These are phyloP conservation scores for Chaetomium globosum DNA, from an alignment of 2,329 filamentous ascomycete species.

Conservation along the genomic window DNA sequence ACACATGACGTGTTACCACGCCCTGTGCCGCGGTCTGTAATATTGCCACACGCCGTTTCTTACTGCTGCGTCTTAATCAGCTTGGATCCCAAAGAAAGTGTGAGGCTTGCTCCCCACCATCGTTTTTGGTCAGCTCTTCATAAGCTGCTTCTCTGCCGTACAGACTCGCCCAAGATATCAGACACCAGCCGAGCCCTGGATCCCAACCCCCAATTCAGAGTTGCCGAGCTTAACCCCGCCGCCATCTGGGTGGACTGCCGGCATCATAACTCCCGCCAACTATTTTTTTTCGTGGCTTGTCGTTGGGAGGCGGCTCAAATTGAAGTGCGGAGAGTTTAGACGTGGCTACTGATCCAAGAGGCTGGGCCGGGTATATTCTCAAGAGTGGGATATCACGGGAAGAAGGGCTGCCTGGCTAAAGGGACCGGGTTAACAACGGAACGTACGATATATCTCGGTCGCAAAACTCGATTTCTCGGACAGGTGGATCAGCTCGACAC, in stretches of 20 bases:
- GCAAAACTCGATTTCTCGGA: not conserved
- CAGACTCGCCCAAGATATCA: not conserved
- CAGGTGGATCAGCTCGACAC: not conserved
- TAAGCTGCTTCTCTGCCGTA: constrained; percentile 13
- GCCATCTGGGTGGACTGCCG: constrained; percentile 29
- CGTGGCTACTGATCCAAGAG: constrained; percentile 36
- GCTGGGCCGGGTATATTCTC: constrained; percentile 37
- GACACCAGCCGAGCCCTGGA: constrained; percentile 1
- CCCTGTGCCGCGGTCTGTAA: constrained; percentile 27
- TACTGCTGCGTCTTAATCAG: constrained; percentile 17
- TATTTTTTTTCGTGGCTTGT: constrained; percentile 37
- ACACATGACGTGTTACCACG: constrained; percentile 35
- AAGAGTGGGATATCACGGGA: constrained; percentile 30
- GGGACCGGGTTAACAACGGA: constrained; percentile 19
- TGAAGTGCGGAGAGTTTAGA: constrained; percentile 35
- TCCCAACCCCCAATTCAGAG: constrained; percentile 8
- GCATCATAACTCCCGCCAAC: constrained; percentile 31
- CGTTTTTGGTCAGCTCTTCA: constrained; percentile 12
- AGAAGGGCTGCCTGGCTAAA: constrained; percentile 24
- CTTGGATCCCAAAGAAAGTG: constrained; percentile 9
- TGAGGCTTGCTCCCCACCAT: constrained; percentile 20
- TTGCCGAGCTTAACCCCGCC: constrained; percentile 17
- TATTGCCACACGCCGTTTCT: constrained; percentile 18
- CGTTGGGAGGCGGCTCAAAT: constrained; percentile 35
- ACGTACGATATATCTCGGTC: constrained; percentile 27